Evolutionary conservation across 116 monocot species (phyloP).

Genomic region (Papilionanthe hybrid): DNA sequence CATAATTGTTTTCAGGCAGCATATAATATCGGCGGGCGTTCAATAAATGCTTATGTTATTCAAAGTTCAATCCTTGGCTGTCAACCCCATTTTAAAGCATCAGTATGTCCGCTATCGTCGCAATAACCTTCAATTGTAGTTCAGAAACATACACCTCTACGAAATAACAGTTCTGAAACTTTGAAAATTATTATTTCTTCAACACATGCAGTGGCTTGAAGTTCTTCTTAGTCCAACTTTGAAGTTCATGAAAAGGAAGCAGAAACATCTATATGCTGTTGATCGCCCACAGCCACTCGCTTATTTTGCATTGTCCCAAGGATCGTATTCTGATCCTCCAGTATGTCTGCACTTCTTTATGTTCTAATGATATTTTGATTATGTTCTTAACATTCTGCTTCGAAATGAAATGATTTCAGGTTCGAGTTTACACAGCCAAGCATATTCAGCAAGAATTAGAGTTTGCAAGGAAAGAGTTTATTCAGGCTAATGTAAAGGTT

Average conservation of each 20-base stretch:
- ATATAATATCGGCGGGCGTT: conserved; percentile 74
- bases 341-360: conserved; percentile 16
- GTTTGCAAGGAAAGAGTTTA: conserved; percentile 28
- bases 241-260: conserved; percentile 21
- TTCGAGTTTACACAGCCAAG: conserved; percentile 30
- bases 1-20: conserved; percentile 47
- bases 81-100: conserved; percentile 53
- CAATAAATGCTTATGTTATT: conserved; percentile 67
- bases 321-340: conserved; percentile 48
- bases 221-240: conserved; percentile 23
- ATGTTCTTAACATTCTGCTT: not conserved
- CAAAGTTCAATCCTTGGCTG: conserved; percentile 68
- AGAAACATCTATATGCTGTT: conserved; percentile 34
- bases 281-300: conserved; percentile 31
- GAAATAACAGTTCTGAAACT: not conserved
- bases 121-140: conserved; percentile 1
- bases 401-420: conserved; percentile 10
- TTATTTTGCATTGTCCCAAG: conserved; percentile 51
- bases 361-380: not conserved
- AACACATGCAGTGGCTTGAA: conserved; percentile 26
- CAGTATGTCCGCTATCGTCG: conserved; percentile 20
- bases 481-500: conserved; percentile 23
- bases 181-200: not conserved
- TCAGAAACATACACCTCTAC: not conserved
- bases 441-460: conserved; percentile 23